Conservation (phyloP, 2,329 filamentous ascomycete species). For the Ophiocordyceps camponoti-saundersi region DNA sequence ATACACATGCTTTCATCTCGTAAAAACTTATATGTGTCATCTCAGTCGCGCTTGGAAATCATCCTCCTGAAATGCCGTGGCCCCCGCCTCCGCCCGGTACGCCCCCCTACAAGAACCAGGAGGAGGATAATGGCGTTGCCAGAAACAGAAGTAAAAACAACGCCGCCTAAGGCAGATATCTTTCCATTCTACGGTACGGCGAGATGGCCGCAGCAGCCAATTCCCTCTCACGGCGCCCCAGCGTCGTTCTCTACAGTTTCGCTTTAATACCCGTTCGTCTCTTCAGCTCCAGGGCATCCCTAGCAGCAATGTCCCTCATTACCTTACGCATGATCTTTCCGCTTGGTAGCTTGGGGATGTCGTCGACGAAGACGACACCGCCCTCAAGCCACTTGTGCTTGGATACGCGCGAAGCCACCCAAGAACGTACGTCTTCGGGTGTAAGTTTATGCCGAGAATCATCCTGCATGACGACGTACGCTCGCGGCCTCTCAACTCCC, state of each 20-base stretch:
- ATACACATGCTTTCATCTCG: no score
- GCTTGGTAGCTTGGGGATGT: constrained; percentile 48
- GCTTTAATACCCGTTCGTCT: neutral
- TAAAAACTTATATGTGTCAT: neutral
- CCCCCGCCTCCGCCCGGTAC: neutral
- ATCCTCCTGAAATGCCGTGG: neutral
- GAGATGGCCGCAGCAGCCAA: neutral
- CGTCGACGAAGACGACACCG: constrained; percentile 47
- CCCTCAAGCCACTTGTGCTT: constrained; percentile 51
- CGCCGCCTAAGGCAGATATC: neutral
- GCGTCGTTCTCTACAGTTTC: neutral
- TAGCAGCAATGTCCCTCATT: constrained; percentile 3
- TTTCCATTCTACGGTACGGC: neutral
- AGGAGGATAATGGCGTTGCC: neutral
- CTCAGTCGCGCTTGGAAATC: neutral
- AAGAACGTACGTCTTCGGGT: constrained; percentile 9
- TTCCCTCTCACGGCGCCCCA: neutral
- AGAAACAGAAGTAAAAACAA: neutral
- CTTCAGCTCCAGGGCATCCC: neutral
- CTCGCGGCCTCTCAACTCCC: constrained; percentile 30
- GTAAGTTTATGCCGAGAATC: constrained; percentile 8
- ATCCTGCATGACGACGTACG: constrained; percentile 14
- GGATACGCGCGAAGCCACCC: constrained; percentile 17
- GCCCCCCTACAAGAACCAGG: neutral
- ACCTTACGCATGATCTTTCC: constrained; percentile 29